phyloP scores from a whole-genome alignment of 2,329 filamentous ascomycete species.

The Alternaria triticimaculans region DNA sequence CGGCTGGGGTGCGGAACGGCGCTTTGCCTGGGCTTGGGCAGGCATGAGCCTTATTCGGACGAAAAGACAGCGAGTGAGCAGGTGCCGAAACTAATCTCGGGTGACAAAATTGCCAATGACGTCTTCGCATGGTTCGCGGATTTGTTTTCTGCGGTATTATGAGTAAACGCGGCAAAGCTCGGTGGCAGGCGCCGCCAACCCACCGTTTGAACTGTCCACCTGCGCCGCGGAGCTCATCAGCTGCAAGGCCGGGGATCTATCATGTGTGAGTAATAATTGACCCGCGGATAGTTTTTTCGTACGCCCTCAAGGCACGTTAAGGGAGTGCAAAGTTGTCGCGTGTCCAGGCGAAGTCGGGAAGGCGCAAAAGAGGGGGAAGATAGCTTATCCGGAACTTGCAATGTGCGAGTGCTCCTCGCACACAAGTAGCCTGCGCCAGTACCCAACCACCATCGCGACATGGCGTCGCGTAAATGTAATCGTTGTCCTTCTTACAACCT shows the following conservation, averaged over 20 bases:
- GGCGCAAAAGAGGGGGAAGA: constrained; percentile 13
- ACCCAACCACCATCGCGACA: constrained; percentile 15
- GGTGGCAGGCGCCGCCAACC: background rate
- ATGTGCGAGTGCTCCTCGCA: background rate
- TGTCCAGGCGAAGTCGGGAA: constrained; percentile 1
- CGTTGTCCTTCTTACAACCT: background rate
- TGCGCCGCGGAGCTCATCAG: constrained; percentile 3
- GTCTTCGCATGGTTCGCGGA: constrained; percentile 5
- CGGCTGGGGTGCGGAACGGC: constrained; percentile 25
- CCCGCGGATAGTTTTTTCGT: background rate
- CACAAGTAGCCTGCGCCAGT: background rate
- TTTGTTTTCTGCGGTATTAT: background rate
- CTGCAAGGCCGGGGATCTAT: background rate
- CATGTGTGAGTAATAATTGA: background rate
- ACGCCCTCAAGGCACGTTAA: background rate
- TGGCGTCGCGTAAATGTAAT: constrained; percentile 8
- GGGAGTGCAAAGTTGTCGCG: constrained; percentile 6
- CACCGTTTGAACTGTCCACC: constrained; percentile 5
- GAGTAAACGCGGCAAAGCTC: constrained; percentile 2
- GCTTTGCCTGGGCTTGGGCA: constrained; percentile 34
- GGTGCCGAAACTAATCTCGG: constrained; percentile 2
- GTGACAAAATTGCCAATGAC: constrained; percentile 1
- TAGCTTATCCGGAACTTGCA: constrained; percentile 15
- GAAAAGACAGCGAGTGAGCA: background rate
- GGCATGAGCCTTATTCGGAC: constrained; percentile 27